Base-by-base conservation (phyloP, 805 yeast genomes). In the Starmerella khaoyaiensis region DNA sequence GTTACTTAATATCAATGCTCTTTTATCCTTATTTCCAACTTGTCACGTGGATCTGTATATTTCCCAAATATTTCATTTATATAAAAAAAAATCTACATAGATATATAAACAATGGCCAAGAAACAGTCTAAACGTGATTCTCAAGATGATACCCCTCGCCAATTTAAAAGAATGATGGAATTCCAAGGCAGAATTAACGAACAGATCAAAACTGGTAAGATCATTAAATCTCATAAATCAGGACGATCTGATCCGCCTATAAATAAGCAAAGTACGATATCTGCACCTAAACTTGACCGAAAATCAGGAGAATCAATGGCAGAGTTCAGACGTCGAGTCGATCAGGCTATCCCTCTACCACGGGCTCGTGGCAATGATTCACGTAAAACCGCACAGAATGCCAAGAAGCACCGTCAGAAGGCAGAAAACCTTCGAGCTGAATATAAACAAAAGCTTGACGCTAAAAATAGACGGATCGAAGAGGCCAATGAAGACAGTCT, bases 331-430 rank as follows among this genome's bases (percentile, higher is more conserved):
- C 47, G 64, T 15, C 50, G 67, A 26, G 67, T 63, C 5, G 54
- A 63, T 39, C 58, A 53, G 24, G 65, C 66, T 1, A 41, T 63
- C 25, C 67, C 67, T 1, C 41, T 63, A 22, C 56, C 58, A 5
- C 49, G 47, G 29, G 59, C 62, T n/a, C 48, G 55, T 19, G 54
- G 58, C 8, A 55, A 55, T 4, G 51, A 52, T 7, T 46, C 58
- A 4, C 45, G 48, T 6, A 55, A 52, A 14, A 54, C 55, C 7
- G 38, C 47, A 35, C 51, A 50, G 35, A 47, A 47, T 18, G 37
- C 52, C 15, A 48, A 47, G 35, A 48, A 47, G 31, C 54, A 52
- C 40, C 45, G 46, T 24, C 40, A 42, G 21, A 51, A 44, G 36
- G 49, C 50, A 2, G 52, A 48, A 34, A 47, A 49, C 31, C 40